Evolutionary conservation across 495 filamentous ascomycete species (phyloP), one percentile per base, ranked within the genome.

Genomic region (Xylaria telfairii): DNA sequence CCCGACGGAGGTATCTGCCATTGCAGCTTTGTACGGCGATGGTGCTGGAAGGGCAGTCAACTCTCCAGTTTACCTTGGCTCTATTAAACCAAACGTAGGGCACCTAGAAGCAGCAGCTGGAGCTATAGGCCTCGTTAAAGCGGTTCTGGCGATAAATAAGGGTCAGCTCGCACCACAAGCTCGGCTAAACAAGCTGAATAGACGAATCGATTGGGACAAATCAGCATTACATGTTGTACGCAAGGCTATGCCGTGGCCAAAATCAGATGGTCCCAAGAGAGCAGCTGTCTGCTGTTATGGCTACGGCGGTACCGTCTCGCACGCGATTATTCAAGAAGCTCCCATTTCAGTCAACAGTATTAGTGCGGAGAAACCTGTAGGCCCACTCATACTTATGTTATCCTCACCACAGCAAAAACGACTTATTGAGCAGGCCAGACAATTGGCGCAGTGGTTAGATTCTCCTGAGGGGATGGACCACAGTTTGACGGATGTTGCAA

Each of bases 271-370:
- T 77, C 78, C 49, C 65, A 68, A 30, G 64, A 76, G 15, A 73
- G 83, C 83, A 9, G 78, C 70, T 0, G 73, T 85, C 13, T 77
- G 78, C 69, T 79, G 76, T 1, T 85, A 80, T 66, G 84, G 83
- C 1, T 83, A 81, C 54, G 83, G 83, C 15, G 83, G 83, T 5
- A 80, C 81, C 0, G 77, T 81, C 3, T 78, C 80, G 0, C 83
- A 84, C 69, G 81, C 76, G 7, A 56, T 83, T n/a, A 71, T 83
- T 37, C 82, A 84, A 42, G 69, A 72, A 46, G 32, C 49, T 10
- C 65, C 64, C 9, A 59, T 77, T 26, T 62, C 13, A 21, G 65
- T 63, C 9, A 61, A 61, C 26, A 37, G 59, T 3, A 37, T 26
- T 21, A 12, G 37, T 12, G 12, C 59, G 6, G 59, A 41, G 32